Base-by-base conservation (phyloP, 805 yeast genomes). In the Kockiozyma suomiensis region DNA sequence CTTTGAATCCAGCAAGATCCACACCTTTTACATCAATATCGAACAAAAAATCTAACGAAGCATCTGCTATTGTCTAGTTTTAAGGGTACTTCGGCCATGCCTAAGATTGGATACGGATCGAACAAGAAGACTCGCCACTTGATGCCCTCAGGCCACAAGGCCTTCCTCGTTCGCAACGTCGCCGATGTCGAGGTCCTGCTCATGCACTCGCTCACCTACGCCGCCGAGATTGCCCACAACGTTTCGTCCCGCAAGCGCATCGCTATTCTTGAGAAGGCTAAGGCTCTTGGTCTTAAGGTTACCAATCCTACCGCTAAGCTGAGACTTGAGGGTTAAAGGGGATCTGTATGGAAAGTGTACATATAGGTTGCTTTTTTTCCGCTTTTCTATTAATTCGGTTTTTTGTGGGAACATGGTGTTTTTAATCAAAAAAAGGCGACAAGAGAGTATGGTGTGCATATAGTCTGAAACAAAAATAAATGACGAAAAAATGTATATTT, bases 21-120 rank as follows among this genome's bases (percentile, higher is more conserved):
- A n/a, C n/a, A n/a, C 13, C 13, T 5, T n/a, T 19, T 17, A 19
- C 28, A 42, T 42, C 43, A 28, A 10, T 3, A 46, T 23, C 17
- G 25, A 28, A 30, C 1, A 26, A 7, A 46, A 19, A 28, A 30
- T 30, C 15, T 30, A 26, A 8, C 10, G 2, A n/a, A n/a, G n/a
- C n/a, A n/a, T n/a, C n/a, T n/a, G n/a, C n/a, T n/a, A 30, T n/a
- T 30, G 30, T 37, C 19, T 35, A 60, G 64, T 30, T 94, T 94
- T 96, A 90, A 97, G 87, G 99, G 99, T 78, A 88, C 93, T 82
- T 90, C 94, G 79, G 85, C 92, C 75, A 96, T 93, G 86, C 99
- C 99, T 85, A 92, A 88, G 85, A 92, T 94, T 76, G 99, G 99
- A 86, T 94, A 90, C 86, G 97, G 99, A 83, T 91, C 98, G 74